Evolutionary conservation across 2,329 filamentous ascomycete genomes (phyloP), one percentile per base, ranked within the genome.

Genomic region (Penicillium sp.): DNA sequence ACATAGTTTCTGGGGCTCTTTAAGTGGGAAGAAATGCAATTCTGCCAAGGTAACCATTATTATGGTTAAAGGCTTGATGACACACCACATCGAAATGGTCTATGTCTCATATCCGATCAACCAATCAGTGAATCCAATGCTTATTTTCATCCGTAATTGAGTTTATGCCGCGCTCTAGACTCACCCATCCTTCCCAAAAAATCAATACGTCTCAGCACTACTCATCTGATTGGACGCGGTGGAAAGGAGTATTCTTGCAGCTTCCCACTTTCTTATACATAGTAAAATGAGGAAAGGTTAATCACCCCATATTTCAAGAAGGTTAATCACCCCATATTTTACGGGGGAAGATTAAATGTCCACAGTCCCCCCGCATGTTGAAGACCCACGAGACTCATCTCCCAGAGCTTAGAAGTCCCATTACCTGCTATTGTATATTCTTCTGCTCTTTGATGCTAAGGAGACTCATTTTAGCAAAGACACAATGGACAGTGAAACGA

Each of bases 401-500:
- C 19, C 16, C 19, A 19, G 16, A 43, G 6, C 9, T 6, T 31
- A 9, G 14, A 50, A 50, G 17, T 35, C 11, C 3, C 16, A 28
- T 6, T 35, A 5, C 10, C 38, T 16, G 1, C 7, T 22, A 16
- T 16, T 10, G 2, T 22, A 16, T 33, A 26, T 8, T 16, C 8
- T 16, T 47, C 17, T 22, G 9, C 16, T 22, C 4, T n/a, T 14
- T 10, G 26, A 35, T 14, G 25, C 11, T 11, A 22, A 8, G 4
- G 8, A 33, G 22, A 43, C 5, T 5, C 2, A 43, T n/a, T 10
- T 16, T 19, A 26, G 6, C 6, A 11, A 41, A 2, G 36, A 19
- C 50, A 60, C 19, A 16, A 61, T 60, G 59, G 49, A 48, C 19
- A 53, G 44, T 7, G 31, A 54, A 2, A 41, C 11, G 7, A 57